Base-by-base conservation (phyloP, 305 asterid species). In the Fraxinus xanthoxyloides region DNA sequence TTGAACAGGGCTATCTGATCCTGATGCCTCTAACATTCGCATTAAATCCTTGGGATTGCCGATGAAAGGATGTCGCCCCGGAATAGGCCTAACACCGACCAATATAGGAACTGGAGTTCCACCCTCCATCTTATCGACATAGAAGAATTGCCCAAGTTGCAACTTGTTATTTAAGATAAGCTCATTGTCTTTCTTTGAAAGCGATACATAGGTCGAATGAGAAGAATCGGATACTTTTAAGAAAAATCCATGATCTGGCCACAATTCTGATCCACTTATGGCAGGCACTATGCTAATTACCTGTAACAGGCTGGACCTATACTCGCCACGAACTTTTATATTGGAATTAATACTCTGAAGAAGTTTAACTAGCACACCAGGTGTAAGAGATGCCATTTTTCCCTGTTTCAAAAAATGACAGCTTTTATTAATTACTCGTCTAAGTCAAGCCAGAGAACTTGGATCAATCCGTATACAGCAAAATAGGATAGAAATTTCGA, bases 251-350 rank as follows among this genome's bases (percentile, higher is more conserved):
- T 90, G 97, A 65, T 92, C 89, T 0, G 99, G 99, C 92, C 93
- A 93, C 0, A 95, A 79, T 65, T 94, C 97, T 0, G 94, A 85
- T 12, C 96, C 98, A 0, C 89, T 85, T 82, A 94, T 83, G 40
- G 97, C 97, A 2, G 98, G 98, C n/a, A 95, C 98, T 23, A 95
- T 95, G 92, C 92, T 90, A 89, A 92, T 91, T 32, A 92, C 97
- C 76, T 95, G 97, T 28, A 95, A 78, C 0, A 94, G 92, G 46
- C 92, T 77, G 1, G 97, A 92, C 2, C 98, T 82, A n/a, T 95
- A 63, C 81, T 91, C 96, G 0, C 97, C 97, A 0, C 94, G 90
- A 31, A 93, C 89, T 78, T 92, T 92, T 3, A 85, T 70, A 89
- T 88, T 89, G 34, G 99, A 92, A 76, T 94, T 79, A 8, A 93